Base-by-base conservation (phyloP, 805 yeast genomes). In the Saccharomycopsis oosterbeekiorum region DNA sequence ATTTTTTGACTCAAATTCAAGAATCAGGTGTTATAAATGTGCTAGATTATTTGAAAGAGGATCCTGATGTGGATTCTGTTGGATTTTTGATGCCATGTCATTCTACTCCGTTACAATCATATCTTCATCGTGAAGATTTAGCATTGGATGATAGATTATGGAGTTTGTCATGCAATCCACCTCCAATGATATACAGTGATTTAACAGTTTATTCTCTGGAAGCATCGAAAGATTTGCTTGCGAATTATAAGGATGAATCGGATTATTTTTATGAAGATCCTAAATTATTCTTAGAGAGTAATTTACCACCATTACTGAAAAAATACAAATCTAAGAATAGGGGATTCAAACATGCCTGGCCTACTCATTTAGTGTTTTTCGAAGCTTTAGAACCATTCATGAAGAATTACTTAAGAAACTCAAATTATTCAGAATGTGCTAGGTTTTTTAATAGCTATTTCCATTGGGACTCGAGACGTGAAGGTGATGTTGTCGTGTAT, bases 1-100 rank as follows among this genome's bases (percentile, higher is more conserved):
- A 72, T 4, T 78, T 84, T 65, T 78, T 90, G 66, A 78, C 89
- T 0, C 77, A 77, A n/a, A 73, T 83, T 41, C 93, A 94, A 69
- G 99, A 94, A 73, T 76, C 88, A 19, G 99, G 99, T 0, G 96
- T 84, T 19, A 81, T 92, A 15, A 84, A 80, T 43, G 85, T 91
- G 0, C 78, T 87, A 12, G 72, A 80, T 14, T 77, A 76, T 56
- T 68, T 92, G 24, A 77, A 84, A 50, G 63, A 72, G 24, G 70
- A 75, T 40, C 67, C 73, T 2, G 67, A 69, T 3, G 77, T 82
- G 10, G 64, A 72, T 9, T 78, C 87, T 1, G 73, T 92, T 36
- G 96, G 97, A 0, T 89, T 94, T 67, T 71, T 94, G 15, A 90
- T 92, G 69, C 99, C 99, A 0, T 94, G 99, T 68, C 99, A 94